Evolutionary conservation across 1,284 basidiomycete genomes (phyloP).

Genomic region (Ceratobasidium sp.): DNA sequence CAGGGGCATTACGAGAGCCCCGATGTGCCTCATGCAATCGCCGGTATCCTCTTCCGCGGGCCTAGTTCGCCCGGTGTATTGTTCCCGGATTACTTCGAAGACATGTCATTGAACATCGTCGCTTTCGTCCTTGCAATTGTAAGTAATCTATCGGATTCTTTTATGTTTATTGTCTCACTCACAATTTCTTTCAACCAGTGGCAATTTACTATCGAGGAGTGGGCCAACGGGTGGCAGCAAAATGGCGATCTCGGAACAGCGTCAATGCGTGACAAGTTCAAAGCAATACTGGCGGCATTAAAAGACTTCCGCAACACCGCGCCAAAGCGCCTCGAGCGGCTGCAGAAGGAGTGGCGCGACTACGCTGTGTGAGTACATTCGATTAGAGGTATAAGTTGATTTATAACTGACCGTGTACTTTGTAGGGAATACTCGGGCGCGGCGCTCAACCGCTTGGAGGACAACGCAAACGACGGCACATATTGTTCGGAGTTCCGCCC

Average conservation of each 20-base stretch:
- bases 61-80: background rate
- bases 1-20: background rate
- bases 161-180: too few species aligned
- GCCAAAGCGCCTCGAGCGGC: background rate
- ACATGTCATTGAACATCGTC: background rate
- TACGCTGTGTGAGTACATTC: background rate
- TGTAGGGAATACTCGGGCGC: background rate
- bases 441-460: background rate
- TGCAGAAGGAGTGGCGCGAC: background rate
- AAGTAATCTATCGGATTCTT: background rate
- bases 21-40: background rate
- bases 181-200: background rate
- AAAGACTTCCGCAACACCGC: background rate
- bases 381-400: background rate
- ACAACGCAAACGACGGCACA: background rate
- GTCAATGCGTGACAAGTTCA: conserved; percentile 3
- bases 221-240: background rate
- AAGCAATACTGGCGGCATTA: background rate
- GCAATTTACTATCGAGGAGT: conserved; percentile 9
- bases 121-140: conserved; percentile 17
- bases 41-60: background rate
- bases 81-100: conserved; percentile 16
- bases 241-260: background rate
- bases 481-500: background rate
- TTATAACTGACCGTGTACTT: background rate